Evolutionary conservation across 108 stramenopile species (phyloP).

Genomic region (Schizochytrium sp.): DNA sequence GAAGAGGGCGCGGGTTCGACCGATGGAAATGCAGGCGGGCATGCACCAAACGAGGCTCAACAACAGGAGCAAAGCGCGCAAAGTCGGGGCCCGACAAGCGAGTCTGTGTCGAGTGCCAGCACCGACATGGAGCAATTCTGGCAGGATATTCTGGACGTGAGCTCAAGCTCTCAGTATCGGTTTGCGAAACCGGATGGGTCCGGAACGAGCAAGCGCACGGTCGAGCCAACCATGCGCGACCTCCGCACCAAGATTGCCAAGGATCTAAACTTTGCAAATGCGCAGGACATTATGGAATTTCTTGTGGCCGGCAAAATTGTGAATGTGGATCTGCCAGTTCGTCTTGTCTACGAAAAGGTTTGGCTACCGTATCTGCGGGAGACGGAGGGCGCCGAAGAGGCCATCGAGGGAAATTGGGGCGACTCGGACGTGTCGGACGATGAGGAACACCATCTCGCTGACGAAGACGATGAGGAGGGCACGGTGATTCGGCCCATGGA

Average conservation of each 20-base stretch:
- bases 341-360: neutral
- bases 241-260: slow-evolving; percentile 31
- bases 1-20: neutral
- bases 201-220: neutral
- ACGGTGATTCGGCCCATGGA: neutral
- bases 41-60: too few relatives aligned
- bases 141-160: neutral
- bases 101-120: too few relatives aligned
- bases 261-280: slow-evolving; percentile 27
- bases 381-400: neutral
- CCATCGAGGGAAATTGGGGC: neutral
- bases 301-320: neutral
- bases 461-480: neutral
- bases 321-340: neutral
- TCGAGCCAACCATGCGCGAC: slow-evolving; percentile 41
- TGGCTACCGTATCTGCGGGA: neutral
- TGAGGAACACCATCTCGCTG: neutral
- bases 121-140: too few relatives aligned
- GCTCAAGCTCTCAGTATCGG: neutral
- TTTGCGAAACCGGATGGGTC: neutral
- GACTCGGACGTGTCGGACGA: neutral
- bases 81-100: too few relatives aligned
- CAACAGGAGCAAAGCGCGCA: too few relatives aligned
- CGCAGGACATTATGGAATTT: slow-evolving; percentile 17
- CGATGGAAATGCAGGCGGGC: too few relatives aligned